Conservation (phyloP, 176 grass and related monocot genomes). For the Avena eriantha region DNA sequence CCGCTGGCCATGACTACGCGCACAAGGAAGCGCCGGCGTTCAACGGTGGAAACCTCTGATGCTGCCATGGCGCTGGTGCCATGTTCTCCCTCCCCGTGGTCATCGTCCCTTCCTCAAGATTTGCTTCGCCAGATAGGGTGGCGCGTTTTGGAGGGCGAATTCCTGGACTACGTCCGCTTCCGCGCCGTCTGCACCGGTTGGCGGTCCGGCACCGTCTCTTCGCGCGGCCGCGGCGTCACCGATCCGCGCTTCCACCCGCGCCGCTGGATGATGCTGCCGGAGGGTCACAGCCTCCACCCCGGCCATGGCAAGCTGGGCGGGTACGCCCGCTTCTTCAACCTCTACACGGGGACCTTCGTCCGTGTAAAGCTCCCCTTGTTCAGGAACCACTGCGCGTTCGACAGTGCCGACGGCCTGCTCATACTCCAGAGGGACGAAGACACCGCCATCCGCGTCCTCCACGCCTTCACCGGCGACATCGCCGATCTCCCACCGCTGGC, state of each 20-base stretch:
- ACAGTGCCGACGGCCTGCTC: not conserved
- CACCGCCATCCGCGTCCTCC: not conserved
- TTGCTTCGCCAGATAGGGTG: not conserved
- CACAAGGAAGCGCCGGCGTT: not conserved
- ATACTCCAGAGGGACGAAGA: not conserved
- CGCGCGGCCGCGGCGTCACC: not conserved
- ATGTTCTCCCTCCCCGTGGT: not conserved
- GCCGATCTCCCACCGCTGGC: not conserved
- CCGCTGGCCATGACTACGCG: not conserved
- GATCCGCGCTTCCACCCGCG: not conserved
- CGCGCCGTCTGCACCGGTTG: not conserved
- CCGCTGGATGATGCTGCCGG: not conserved
- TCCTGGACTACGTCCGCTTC: not conserved
- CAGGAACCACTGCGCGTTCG: not conserved
- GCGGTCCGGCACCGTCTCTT: not conserved
- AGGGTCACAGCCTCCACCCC: not conserved
- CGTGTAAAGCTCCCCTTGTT: not conserved
- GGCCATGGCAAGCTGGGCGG: not conserved
- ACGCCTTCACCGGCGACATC: constrained; percentile 24
- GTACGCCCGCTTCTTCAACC: not conserved
- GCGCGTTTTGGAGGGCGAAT: not conserved
- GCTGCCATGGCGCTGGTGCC: not conserved
- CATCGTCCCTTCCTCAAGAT: not conserved
- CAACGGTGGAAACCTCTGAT: not conserved
- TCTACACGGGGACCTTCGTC: not conserved